Conservation (phyloP, 805 yeast species). For the Saccharomycopsis lassenensis region DNA sequence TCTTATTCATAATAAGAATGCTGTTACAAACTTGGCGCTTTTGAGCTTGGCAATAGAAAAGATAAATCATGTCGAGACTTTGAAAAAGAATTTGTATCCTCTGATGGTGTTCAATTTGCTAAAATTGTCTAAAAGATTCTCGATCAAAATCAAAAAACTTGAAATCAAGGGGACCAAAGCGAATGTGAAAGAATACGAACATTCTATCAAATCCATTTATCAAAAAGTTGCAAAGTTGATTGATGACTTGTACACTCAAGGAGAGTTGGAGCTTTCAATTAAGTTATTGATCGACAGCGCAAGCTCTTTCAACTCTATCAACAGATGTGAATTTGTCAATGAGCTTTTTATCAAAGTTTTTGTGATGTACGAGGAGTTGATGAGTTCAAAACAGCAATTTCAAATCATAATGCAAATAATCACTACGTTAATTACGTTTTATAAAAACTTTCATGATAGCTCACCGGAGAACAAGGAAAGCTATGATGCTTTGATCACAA, state of each 20-base stretch:
- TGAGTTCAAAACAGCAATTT: slow-evolving; percentile 39
- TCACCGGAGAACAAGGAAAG: slow-evolving; percentile 38
- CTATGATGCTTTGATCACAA: slow-evolving; percentile 73
- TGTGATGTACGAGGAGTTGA: slow-evolving; percentile 64
- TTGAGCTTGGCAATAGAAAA: slow-evolving; percentile 32
- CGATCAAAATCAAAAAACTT: slow-evolving; percentile 22
- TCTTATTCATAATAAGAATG: slow-evolving; percentile 41
- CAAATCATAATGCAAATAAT: slow-evolving; percentile 23
- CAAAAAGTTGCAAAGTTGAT: slow-evolving; percentile 62
- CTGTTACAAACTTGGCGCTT: slow-evolving; percentile 35
- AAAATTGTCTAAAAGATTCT: slow-evolving; percentile 42
- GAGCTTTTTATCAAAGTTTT: slow-evolving; percentile 87
- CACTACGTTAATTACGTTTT: slow-evolving; percentile 11
- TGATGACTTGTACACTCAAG: slow-evolving; percentile 45
- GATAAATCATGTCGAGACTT: no score
- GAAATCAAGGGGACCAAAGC: slow-evolving; percentile 20
- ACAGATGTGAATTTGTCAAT: slow-evolving; percentile 61
- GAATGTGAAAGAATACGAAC: slow-evolving; percentile 17
- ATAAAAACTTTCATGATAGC: slow-evolving; percentile 13
- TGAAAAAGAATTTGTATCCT: slow-evolving; percentile 65
- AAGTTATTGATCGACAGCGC: slow-evolving; percentile 54
- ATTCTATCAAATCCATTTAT: slow-evolving; percentile 42
- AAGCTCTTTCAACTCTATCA: slow-evolving; percentile 65
- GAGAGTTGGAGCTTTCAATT: slow-evolving; percentile 28
- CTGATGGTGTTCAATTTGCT: slow-evolving; percentile 56